Percentiles rank a stretch among this genome's conserved stretches.
Conservation (phyloP, 176 grass and related monocot genomes). For the Avena atlantica region DNA sequence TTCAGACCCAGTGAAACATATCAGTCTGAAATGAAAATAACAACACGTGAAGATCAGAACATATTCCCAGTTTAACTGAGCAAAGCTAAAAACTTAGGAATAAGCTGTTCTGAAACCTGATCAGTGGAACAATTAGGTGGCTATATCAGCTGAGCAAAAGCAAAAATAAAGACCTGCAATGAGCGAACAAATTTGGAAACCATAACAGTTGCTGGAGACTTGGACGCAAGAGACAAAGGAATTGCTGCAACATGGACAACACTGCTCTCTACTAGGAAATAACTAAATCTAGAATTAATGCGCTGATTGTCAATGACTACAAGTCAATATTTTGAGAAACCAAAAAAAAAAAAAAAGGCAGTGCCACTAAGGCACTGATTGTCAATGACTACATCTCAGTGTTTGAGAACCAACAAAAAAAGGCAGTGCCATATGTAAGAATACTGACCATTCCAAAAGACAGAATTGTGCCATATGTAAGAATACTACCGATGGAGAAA, state of each 20-base stretch:
- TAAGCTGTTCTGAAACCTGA: background rate
- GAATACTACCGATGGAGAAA: background rate
- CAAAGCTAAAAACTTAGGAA: background rate
- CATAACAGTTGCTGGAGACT: background rate
- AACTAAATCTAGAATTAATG: slow-evolving; percentile 30
- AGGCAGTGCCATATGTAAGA: background rate
- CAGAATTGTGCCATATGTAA: background rate
- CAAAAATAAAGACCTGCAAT: background rate
- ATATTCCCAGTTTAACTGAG: background rate
- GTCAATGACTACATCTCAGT: background rate
- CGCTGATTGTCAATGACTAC: background rate
- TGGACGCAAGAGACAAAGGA: background rate
- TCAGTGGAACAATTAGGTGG: background rate
- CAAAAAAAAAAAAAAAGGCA: slow-evolving; percentile 13
- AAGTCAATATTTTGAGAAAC: background rate
- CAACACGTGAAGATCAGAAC: background rate
- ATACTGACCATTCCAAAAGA: background rate
- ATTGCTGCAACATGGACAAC: slow-evolving; percentile 18
- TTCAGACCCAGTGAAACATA: background rate
- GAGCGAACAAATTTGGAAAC: background rate
- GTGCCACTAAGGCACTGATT: background rate
- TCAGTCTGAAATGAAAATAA: slow-evolving; percentile 7
- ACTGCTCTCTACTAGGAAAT: background rate
- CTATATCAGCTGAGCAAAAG: background rate
- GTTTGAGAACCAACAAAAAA: slow-evolving; percentile 9